These are phyloP conservation scores for Penicillium robsamsonii DNA, from an alignment of 495 filamentous ascomycete species.

Conservation along the genomic window DNA sequence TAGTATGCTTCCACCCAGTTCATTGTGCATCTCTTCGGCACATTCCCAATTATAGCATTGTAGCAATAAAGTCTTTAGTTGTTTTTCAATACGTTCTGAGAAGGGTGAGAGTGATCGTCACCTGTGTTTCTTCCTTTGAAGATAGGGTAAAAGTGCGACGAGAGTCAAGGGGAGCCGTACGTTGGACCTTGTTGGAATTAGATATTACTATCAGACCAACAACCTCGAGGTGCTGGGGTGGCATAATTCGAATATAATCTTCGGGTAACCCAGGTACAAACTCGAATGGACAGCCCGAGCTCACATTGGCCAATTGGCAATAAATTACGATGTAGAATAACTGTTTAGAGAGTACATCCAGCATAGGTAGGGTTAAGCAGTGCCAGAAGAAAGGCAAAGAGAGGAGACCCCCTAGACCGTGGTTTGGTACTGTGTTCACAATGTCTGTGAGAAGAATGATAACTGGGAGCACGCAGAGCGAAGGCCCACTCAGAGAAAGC, in stretches of 20 bases:
- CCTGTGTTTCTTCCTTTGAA: neutral
- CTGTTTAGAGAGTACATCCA: neutral
- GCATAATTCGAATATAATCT: neutral
- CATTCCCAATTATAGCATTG: neutral
- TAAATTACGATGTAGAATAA: neutral
- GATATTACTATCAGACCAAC: neutral
- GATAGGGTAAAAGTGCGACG: neutral
- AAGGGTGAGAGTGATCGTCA: neutral
- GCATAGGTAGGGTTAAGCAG: neutral
- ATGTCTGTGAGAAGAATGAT: constrained; percentile 15
- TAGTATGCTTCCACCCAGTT: neutral
- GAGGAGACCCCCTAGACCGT: neutral
- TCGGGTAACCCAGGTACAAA: neutral
- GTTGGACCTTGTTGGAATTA: neutral
- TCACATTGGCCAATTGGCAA: neutral
- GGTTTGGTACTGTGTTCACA: neutral
- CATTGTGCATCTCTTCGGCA: neutral
- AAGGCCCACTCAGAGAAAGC: constrained; percentile 26
- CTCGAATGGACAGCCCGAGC: neutral
- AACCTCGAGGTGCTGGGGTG: neutral
- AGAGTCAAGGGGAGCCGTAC: neutral
- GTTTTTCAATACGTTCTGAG: neutral
- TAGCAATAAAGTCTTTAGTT: neutral
- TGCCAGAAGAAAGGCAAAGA: neutral
- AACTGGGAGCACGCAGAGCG: constrained; percentile 32